Conservation (phyloP, 2,329 filamentous ascomycete species). For the Domatiomyces catenatus region DNA sequence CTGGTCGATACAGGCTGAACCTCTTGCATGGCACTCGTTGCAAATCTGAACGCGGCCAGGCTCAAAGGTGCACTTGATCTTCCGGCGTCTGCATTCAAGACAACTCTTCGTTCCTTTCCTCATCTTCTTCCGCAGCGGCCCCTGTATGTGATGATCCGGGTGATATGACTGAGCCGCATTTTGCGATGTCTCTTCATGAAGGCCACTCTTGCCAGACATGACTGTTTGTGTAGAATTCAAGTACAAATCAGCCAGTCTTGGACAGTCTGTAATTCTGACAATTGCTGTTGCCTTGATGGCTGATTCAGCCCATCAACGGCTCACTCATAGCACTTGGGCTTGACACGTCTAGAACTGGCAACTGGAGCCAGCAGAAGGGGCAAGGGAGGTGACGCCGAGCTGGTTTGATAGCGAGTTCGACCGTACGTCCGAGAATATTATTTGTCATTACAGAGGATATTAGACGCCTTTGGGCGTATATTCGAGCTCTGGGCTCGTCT, state of each 20-base stretch:
- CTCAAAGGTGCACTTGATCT: slow-evolving; percentile 29
- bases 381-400: neutral
- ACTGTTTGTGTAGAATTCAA: neutral
- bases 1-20: slow-evolving; percentile 26
- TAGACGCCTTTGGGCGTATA: too few species aligned
- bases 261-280: neutral
- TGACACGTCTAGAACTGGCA: neutral
- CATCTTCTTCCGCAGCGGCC: slow-evolving; percentile 28
- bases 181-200: neutral
- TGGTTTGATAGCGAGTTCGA: neutral
- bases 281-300: neutral
- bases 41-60: slow-evolving; percentile 21
- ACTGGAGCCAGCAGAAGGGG: neutral
- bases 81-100: slow-evolving; percentile 28
- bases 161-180: neutral
- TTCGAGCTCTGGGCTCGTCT: neutral
- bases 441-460: neutral
- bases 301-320: neutral
- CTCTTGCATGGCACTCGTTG: slow-evolving; percentile 27
- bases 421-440: neutral
- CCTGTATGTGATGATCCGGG: slow-evolving; percentile 19
- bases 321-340: neutral
- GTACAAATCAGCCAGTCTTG: neutral
- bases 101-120: slow-evolving; percentile 30
- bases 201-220: neutral